Base-by-base conservation (phyloP, 2,329 filamentous ascomycete species). In the Pseudopithomyces maydicus region DNA sequence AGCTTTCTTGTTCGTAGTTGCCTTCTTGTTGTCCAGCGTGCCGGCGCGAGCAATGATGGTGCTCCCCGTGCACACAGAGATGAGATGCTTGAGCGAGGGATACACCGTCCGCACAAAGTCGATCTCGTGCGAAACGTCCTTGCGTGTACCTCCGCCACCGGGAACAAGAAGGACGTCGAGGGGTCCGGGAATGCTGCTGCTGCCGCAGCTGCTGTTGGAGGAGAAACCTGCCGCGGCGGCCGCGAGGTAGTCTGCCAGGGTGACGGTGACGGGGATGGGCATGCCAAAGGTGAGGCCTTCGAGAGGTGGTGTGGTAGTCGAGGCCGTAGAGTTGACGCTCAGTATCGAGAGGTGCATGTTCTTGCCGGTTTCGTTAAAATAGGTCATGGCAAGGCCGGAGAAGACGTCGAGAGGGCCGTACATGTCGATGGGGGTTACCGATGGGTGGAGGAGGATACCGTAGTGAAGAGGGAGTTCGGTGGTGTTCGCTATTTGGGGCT, bases 41-140 rank as follows among this genome's bases (percentile, higher is more conserved):
- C 87, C 87, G 0, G 86, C 75, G 33, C 76, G 73, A 0, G 86
- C 87, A 0, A 82, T 79, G 3, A 88, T 68, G 1, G 80, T 80
- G 1, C 84, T 77, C 0, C 87, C 88, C 0, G 85, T 90, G 71
- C 88, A 90, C 2, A 90, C 80, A 0, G 85, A 87, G 43, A 90
- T 78, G 26, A 89, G 66, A 57, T 84, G 81, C 57, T 82, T 63
- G 2, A 57, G 57, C 15, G 43, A 45, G 19, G 57, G 57, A 20
- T 59, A 59, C 38, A 58, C 46, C 36, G 57, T 38, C 15, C 54
- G 29, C 14, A 57, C 49, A 42, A 59, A 59, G 41, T 22, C 45
- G 54, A 59, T 54, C 41, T 62, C 54, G 35, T 36, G 39, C 32
- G 29, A 35, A 33, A 59, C 46, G 20, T 56, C 41, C n/a, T 32